Percentiles rank a stretch among this genome's conserved stretches.
Evolutionary conservation across 1,139 yeast species (phyloP).

Genomic region (Debaryomyces sp.): DNA sequence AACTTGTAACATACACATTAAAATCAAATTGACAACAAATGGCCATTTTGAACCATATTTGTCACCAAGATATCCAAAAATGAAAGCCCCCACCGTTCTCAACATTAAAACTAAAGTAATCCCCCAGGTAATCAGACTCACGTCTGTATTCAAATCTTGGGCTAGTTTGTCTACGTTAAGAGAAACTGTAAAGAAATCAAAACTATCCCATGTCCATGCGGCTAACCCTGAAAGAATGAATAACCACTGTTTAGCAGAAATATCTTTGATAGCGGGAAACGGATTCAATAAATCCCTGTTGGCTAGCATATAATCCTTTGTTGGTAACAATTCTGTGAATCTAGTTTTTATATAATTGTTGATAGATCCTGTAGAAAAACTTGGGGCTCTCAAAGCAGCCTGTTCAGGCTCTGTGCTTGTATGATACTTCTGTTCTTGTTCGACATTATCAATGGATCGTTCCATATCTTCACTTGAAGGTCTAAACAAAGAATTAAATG

Average conservation of each 20-base stretch:
- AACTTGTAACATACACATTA: conserved; percentile 38
- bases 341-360: not conserved
- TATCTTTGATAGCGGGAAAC: conserved; percentile 24
- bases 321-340: conserved; percentile 8
- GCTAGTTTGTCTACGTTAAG: conserved; percentile 37
- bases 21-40: conserved; percentile 30
- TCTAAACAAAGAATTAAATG: not conserved
- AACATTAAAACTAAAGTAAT: conserved; percentile 49
- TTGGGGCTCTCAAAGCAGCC: not conserved
- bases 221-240: conserved; percentile 36
- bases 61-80: conserved; percentile 44
- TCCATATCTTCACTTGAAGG: not conserved
- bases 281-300: conserved; percentile 9
- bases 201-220: conserved; percentile 50
- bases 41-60: conserved; percentile 43
- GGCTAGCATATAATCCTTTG: conserved; percentile 5
- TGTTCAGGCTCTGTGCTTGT: not conserved
- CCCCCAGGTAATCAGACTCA: conserved; percentile 44
- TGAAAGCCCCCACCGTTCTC: conserved; percentile 44
- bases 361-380: not conserved
- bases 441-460: not conserved
- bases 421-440: not conserved
- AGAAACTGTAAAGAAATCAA: conserved; percentile 44
- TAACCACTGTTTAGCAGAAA: conserved; percentile 38
- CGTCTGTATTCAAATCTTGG: conserved; percentile 25